phyloP scores from a whole-genome alignment of 2,329 filamentous ascomycete species.

The Epichloe scottii region DNA sequence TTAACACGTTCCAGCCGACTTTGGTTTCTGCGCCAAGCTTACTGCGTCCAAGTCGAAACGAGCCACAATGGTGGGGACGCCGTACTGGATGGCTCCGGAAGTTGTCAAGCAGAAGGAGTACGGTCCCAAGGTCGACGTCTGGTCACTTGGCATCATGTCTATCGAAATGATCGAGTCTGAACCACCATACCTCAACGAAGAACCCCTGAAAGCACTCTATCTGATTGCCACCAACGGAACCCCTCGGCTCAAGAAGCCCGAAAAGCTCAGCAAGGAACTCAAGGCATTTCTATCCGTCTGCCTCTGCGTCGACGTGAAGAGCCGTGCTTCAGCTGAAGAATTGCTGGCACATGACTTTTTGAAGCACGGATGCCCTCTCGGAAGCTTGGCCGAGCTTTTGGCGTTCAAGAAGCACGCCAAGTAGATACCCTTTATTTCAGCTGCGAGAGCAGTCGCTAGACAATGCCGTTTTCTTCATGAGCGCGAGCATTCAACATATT shows the following conservation, averaged over 20 bases:
- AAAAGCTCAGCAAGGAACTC: conserved; percentile 94
- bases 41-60: conserved; percentile 95
- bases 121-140: conserved; percentile 95
- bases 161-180: conserved; percentile 99
- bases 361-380: conserved; percentile 75
- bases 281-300: conserved; percentile 96
- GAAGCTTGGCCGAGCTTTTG: conserved; percentile 74
- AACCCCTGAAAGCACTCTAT: conserved; percentile 92
- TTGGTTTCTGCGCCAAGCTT: conserved; percentile 97
- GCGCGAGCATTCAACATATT: conserved; percentile 2
- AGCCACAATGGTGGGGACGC: conserved; percentile 97
- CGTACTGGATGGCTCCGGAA: conserved; percentile 99
- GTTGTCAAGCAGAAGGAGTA: conserved; percentile 99
- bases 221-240: conserved; percentile 97
- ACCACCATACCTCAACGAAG: conserved; percentile 94
- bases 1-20: conserved; percentile 62
- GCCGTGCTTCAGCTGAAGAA: conserved; percentile 81
- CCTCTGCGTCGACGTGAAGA: conserved; percentile 92
- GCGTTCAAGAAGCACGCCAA: conserved; percentile 70
- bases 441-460: neutral
- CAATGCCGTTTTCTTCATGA: neutral
- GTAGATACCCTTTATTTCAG: conserved; percentile 23
- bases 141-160: conserved; percentile 98
- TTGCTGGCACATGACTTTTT: conserved; percentile 87
- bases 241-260: conserved; percentile 91